These are phyloP conservation scores for Leptodontidium sp. DNA, from an alignment of 2,329 filamentous ascomycete species.

Conservation along the genomic window DNA sequence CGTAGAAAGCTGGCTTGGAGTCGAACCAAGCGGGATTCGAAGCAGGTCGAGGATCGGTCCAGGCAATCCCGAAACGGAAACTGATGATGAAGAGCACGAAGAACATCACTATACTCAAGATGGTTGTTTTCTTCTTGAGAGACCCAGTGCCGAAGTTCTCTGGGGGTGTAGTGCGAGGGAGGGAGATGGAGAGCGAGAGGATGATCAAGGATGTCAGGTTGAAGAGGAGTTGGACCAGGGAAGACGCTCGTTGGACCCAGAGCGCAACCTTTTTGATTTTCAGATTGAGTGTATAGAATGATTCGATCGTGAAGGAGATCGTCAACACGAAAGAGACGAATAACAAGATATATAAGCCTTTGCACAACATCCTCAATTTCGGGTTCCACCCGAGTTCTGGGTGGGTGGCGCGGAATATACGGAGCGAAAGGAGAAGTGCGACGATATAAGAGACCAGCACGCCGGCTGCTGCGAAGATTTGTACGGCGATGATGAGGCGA, in stretches of 20 bases:
- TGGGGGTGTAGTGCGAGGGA: neutral
- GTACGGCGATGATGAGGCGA: conserved; percentile 26
- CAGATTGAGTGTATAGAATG: neutral
- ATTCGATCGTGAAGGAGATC: neutral
- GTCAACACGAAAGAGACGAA: neutral
- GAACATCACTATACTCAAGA: conserved; percentile 60
- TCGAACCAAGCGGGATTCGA: conserved; percentile 68
- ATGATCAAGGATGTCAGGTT: neutral
- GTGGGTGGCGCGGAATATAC: neutral
- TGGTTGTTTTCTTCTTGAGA: conserved; percentile 40
- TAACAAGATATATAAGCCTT: neutral
- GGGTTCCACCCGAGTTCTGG: neutral
- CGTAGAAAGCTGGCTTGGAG: conserved; percentile 7
- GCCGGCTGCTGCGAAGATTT: conserved; percentile 21
- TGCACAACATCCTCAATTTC: neutral
- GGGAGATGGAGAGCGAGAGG: neutral
- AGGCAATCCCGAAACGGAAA: conserved; percentile 70
- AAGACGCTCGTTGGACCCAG: neutral
- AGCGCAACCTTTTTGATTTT: neutral
- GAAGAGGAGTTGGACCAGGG: neutral
- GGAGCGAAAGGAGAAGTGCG: neutral
- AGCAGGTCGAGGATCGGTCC: conserved; percentile 55
- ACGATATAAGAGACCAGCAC: conserved; percentile 1
- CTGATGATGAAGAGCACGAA: conserved; percentile 72
- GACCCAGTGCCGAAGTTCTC: conserved; percentile 11